phyloP scores from a whole-genome alignment of 495 filamentous ascomycete genomes.

The Trichoderma asperelloides region DNA sequence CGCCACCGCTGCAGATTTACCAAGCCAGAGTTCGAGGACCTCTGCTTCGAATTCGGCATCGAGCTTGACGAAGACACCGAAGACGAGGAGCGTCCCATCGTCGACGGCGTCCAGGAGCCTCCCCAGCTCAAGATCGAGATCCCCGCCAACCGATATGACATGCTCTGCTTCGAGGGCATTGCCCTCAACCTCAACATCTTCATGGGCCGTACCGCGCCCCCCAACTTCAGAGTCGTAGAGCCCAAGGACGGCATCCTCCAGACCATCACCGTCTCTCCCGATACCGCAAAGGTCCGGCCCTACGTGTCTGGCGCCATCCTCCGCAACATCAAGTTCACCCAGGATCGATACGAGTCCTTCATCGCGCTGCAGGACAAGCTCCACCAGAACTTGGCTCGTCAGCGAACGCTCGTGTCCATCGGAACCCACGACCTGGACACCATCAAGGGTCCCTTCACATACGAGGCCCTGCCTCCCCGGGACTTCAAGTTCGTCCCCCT shows the following conservation, averaged over 20 bases:
- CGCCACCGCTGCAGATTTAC: slow-evolving; percentile 53
- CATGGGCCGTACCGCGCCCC: slow-evolving; percentile 59
- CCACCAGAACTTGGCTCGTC: slow-evolving; percentile 89
- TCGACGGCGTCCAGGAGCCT: slow-evolving; percentile 72
- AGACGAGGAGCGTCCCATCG: slow-evolving; percentile 59
- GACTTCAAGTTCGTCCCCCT: slow-evolving; percentile 85
- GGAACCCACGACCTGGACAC: slow-evolving; percentile 96
- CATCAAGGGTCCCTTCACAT: slow-evolving; percentile 89
- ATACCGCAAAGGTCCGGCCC: slow-evolving; percentile 74
- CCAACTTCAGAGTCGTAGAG: slow-evolving; percentile 65
- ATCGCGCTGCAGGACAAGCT: slow-evolving; percentile 97
- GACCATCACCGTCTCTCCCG: slow-evolving; percentile 66
- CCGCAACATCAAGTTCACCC: slow-evolving; percentile 81
- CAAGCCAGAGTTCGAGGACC: slow-evolving; percentile 85
- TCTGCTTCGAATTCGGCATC: slow-evolving; percentile 98
- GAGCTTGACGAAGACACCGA: slow-evolving; percentile 96
- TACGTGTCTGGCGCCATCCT: slow-evolving; percentile 82
- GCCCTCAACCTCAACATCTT: slow-evolving; percentile 94
- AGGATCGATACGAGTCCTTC: slow-evolving; percentile 91
- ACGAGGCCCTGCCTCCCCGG: slow-evolving; percentile 85
- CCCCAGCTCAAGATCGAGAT: slow-evolving; percentile 98
- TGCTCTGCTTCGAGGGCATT: slow-evolving; percentile 98
- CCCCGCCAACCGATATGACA: slow-evolving; percentile 96
- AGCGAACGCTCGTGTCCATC: slow-evolving; percentile 88
- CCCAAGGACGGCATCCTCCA: slow-evolving; percentile 67